A percentile compares a stretch with the other conserved stretches of the same genome.
Evolutionary conservation across 2,329 filamentous ascomycete species (phyloP).

Genomic region (Xylogone sp.): DNA sequence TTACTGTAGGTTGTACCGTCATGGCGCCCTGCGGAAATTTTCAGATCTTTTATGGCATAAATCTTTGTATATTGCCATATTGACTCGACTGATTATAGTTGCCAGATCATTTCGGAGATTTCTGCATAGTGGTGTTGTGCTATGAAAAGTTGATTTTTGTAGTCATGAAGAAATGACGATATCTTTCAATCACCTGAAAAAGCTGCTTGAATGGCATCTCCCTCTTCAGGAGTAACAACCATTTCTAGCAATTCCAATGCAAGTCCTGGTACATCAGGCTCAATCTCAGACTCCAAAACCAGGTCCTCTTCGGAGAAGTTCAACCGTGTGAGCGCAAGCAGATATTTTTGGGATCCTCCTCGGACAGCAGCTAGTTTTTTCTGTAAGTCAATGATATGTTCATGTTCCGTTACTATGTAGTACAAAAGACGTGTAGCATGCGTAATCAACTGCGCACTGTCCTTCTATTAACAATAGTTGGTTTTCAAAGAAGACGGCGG

Average conservation of each 20-base stretch:
- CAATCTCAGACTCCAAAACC: slow-evolving; percentile 72
- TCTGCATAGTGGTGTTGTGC: too few relatives aligned
- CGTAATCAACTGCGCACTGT: slow-evolving; percentile 49
- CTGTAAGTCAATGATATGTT: slow-evolving; percentile 61
- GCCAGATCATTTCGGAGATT: too few relatives aligned
- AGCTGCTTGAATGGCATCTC: slow-evolving; percentile 45
- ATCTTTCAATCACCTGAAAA: slow-evolving; percentile 13
- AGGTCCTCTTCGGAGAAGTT: slow-evolving; percentile 78
- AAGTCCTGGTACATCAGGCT: slow-evolving; percentile 72
- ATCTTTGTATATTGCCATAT: too few relatives aligned
- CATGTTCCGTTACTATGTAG: slow-evolving; percentile 56
- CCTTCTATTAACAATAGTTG: slow-evolving; percentile 4
- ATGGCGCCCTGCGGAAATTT: too few relatives aligned
- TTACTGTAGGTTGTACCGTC: too few relatives aligned
- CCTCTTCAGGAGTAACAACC: slow-evolving; percentile 75
- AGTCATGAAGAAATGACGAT: too few relatives aligned
- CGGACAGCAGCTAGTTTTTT: slow-evolving; percentile 66
- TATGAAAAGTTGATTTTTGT: too few relatives aligned
- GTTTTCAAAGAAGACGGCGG: slow-evolving; percentile 4
- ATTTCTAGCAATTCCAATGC: slow-evolving; percentile 80
- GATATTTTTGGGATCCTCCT: slow-evolving; percentile 76
- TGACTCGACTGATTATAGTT: too few relatives aligned
- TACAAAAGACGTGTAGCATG: slow-evolving; percentile 57
- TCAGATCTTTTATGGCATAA: too few relatives aligned
- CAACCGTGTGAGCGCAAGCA: slow-evolving; percentile 76